Evolutionary conservation across 441 rosid genomes (phyloP).

Genomic region (Pelargonium myrrhifolium): DNA sequence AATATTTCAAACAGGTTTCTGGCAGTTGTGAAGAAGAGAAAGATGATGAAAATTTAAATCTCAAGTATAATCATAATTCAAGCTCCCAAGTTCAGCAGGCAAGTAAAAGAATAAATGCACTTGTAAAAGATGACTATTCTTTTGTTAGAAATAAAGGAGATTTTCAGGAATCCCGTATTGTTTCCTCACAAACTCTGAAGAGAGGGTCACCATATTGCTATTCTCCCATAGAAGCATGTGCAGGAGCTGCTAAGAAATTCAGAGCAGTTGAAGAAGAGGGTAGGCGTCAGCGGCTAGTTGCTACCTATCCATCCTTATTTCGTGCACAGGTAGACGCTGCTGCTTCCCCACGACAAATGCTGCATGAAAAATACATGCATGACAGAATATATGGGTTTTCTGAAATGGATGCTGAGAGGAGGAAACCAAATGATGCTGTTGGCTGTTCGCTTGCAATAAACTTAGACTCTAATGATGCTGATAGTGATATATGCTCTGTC

Average conservation of each 20-base stretch:
- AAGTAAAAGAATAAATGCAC: conserved; percentile 22
- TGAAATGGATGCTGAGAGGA: conserved; percentile 31
- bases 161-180: conserved; percentile 24
- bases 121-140: conserved; percentile 20
- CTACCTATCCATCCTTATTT: conserved; percentile 22
- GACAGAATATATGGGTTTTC: conserved; percentile 24
- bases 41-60: conserved; percentile 16
- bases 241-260: conserved; percentile 25
- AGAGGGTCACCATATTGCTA: conserved; percentile 26
- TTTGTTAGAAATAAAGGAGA: conserved; percentile 25
- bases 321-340: conserved; percentile 26
- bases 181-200: conserved; percentile 31
- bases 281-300: conserved; percentile 21
- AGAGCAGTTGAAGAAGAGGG: conserved; percentile 34
- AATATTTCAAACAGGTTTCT: conserved; percentile 30
- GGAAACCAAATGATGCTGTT: conserved; percentile 27
- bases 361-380: conserved; percentile 26
- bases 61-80: conserved; percentile 27
- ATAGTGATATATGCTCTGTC: conserved; percentile 33
- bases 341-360: conserved; percentile 29
- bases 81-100: conserved; percentile 24
- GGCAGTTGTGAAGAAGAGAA: conserved; percentile 24
- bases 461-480: conserved; percentile 25
- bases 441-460: conserved; percentile 23
- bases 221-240: conserved; percentile 27